Evolutionary conservation across 139 green algal genomes (phyloP), one percentile per base, ranked within the genome.

Genomic region (Chlorella sp.): DNA sequence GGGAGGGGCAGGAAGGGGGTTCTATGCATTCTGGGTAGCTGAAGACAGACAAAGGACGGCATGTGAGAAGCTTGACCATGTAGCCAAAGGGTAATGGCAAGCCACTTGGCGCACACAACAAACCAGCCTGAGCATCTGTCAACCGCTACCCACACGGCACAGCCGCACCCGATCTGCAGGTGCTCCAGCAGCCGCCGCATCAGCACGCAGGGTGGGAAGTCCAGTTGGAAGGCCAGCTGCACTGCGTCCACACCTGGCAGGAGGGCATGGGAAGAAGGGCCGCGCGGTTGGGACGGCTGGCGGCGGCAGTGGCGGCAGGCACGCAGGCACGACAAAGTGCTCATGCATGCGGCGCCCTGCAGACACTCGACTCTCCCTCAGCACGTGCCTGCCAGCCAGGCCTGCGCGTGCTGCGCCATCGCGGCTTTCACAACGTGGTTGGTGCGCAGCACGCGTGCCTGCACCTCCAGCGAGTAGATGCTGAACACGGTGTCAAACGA

Each of bases 191-290:
- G 82, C 17, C 89, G 89, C 1, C 94, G 83, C 74, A 95, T 57
- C 26, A 97, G 82, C 47, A 95, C 91, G 88, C 93, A 97, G 16
- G 94, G 93, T 16, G 93, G 91, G 60, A 96, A 93, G 87, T 97
- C 88, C 18, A 92, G 84, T 12, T 88, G 78, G 13, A 83, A 88
- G 12, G 83, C 86, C 1, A 98, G 72, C n/a, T 87, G 57, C 30
- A 98, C 81, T 3, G 97, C 26, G 69, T 96, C 91, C 30, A 91
- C 89, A 15, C 95, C 95, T 65, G 68, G 47, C 20, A 17, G 47
- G 25, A 18, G 38, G 34, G 56, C 21, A 9, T 4, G 15, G 11
- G 21, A n/a, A 17, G 78, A 91, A 95, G 82, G 87, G 91, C 82
- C 13, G 64, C 47, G 23, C 4, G 26, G 47, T 12, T 20, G 51